Base-by-base conservation (phyloP, 257 asterid genomes). In the Solanum sitiens region DNA sequence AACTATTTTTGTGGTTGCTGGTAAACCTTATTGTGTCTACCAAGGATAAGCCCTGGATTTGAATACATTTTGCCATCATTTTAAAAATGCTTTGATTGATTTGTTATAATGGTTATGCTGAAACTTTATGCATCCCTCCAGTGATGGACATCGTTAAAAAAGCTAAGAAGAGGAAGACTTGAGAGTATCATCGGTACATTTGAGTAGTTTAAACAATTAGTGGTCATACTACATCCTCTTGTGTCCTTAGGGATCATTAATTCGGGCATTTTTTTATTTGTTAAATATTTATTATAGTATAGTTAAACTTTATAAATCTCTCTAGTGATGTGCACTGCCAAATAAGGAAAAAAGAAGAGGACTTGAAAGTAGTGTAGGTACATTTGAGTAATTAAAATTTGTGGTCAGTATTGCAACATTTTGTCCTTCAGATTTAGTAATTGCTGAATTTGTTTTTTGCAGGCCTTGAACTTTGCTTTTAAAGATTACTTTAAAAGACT, bases 401-500 rank as follows among this genome's bases (percentile, higher is more conserved):
- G 70, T 32, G 86, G 45, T 35, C 71, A 18, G 32, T 32, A 32
- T 9, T 18, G 67, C 42, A 18, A 23, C 61, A 73, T 44, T 84
- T 89, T 83, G 59, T 85, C 76, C 53, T 87, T 56, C 33, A 35
- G 72, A 86, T 47, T 67, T 18, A 14, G 70, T 65, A 56, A 65
- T 32, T 35, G 44, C 67, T 92, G 59, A 73, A 87, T 84, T 25
- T 87, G 74, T 83, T 59, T 88, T 75, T 72, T 80, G 84, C 93
- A 95, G 98, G 98, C 98, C 84, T 90, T 95, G 85, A 95, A 95
- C 90, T 95, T 95, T 59, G 98, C 98, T 20, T 94, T 95, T 88
- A 95, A 94, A 91, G 98, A 95, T 86, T 93, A 95, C 91, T 93
- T 93, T 88, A 94, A 93, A 92, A 92, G 93, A 73, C 92, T 94